Evolutionary conservation across 345 rosid genomes (phyloP), one percentile per base, ranked within the genome.

Genomic region (Ceriops zippeliana): DNA sequence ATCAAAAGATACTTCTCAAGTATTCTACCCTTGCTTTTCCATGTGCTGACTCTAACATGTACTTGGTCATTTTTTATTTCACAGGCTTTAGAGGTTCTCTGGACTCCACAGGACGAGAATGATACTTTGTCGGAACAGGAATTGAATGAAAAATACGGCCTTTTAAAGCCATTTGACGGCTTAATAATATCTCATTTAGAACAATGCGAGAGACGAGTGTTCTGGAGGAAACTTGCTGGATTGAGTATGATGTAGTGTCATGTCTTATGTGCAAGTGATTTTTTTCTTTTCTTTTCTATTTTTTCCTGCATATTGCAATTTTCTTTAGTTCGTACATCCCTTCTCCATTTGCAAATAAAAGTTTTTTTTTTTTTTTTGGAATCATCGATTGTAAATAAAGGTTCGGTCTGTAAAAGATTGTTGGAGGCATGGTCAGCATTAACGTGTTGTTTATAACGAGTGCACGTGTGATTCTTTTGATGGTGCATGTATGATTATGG

Each of bases 81-180:
- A 34, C 49, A 80, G 80, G 80, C 51, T 67, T 69, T 79, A 16
- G 83, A 80, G 70, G 80, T 80, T 61, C 67, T 80, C 0, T 80
- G 83, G 83, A 74, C 71, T 32, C 78, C 82, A 24, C 79, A 75
- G 63, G 72, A 61, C 34, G 75, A 76, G 53, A 63, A 51, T 30
- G 83, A 80, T 67, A 52, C 68, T n/a, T 61, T 80, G 66, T 67
- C 74, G 3, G 63, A 47, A 22, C 58, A 76, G 19, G 83, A 58
- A 63, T 63, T 76, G 57, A 66, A 67, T 26, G 65, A 73, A 62
- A 63, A 65, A 17, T 80, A 73, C 54, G 73, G 73, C 1, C 71
- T 62, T 34, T 56, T 79, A 49, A 75, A 59, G 58, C 64, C 66
- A 10, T 68, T 58, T 64, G 58, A 58, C 46, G 52, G 8, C 34